Conservation (phyloP, 176 grass and related monocot species). For the Tillandsia fasciculata region DNA sequence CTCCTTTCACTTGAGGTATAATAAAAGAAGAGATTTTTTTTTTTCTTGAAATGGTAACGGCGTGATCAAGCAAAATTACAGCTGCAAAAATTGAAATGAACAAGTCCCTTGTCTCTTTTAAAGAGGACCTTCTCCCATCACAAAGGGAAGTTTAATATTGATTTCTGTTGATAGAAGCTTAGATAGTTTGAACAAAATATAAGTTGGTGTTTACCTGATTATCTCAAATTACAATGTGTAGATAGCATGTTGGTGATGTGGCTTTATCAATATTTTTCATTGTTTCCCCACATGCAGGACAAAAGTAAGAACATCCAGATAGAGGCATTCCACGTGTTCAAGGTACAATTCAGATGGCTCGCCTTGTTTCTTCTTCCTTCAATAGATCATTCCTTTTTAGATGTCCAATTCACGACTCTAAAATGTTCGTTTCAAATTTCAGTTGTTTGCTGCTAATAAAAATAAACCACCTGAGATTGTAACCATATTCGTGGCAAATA, state of each 20-base stretch:
- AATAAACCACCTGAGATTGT: constrained; percentile 44
- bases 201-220: too few species aligned
- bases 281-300: constrained; percentile 24
- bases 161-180: too few species aligned
- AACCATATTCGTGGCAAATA: constrained; percentile 43
- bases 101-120: too few species aligned
- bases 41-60: too few species aligned
- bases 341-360: constrained; percentile 20
- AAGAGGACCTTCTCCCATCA: too few species aligned
- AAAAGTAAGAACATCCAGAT: constrained; percentile 48
- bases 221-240: neutral
- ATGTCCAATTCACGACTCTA: neutral
- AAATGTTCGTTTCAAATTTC: neutral
- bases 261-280: neutral
- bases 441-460: constrained; percentile 49
- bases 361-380: neutral
- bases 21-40: too few species aligned
- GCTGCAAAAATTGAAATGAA: too few species aligned
- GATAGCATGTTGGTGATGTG: neutral
- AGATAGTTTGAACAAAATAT: too few species aligned
- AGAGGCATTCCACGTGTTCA: constrained; percentile 58
- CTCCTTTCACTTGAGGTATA: too few species aligned
- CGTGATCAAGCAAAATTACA: too few species aligned
- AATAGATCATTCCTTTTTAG: neutral
- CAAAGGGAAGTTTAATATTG: too few species aligned